Evolutionary conservation across 805 yeast species (phyloP).

Genomic region (Vanderwaltozyma polyspora): DNA sequence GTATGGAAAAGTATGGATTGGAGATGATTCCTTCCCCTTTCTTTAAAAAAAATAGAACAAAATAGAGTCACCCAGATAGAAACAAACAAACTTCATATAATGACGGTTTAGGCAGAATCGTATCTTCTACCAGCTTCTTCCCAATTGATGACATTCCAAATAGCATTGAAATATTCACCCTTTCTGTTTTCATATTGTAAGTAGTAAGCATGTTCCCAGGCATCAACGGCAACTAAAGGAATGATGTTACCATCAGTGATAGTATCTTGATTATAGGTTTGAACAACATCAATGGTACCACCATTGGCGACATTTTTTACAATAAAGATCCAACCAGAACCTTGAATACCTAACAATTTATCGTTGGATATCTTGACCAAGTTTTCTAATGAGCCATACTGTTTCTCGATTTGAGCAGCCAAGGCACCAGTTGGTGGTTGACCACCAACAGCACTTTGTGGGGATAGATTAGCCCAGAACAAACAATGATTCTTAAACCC

Average conservation of each 20-base stretch:
- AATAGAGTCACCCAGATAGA: not conserved
- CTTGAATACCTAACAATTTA: constrained; percentile 78
- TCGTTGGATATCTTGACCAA: constrained; percentile 53
- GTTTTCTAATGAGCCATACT: constrained; percentile 65
- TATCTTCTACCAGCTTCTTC: constrained; percentile 73
- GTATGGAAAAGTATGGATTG: too few relatives aligned
- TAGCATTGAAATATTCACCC: constrained; percentile 84
- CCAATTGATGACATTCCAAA: constrained; percentile 94
- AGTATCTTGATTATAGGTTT: constrained; percentile 80
- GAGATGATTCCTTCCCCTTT: too few relatives aligned
- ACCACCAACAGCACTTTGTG: constrained; percentile 69
- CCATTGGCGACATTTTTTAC: constrained; percentile 71
- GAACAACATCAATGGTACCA: constrained; percentile 58
- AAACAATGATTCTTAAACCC: constrained; percentile 78
- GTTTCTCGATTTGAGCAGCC: constrained; percentile 44
- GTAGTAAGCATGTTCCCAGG: constrained; percentile 96
- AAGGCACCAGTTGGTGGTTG: constrained; percentile 41
- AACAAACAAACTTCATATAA: not conserved
- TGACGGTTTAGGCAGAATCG: constrained; percentile 21
- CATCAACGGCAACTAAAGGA: constrained; percentile 82
- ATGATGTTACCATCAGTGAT: constrained; percentile 50
- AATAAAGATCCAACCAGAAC: constrained; percentile 92
- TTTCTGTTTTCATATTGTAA: constrained; percentile 86
- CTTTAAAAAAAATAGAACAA: not conserved
- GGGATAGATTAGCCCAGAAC: constrained; percentile 84